phyloP scores from a whole-genome alignment of 2,329 filamentous ascomycete species.

The Colletotrichum costaricense region DNA sequence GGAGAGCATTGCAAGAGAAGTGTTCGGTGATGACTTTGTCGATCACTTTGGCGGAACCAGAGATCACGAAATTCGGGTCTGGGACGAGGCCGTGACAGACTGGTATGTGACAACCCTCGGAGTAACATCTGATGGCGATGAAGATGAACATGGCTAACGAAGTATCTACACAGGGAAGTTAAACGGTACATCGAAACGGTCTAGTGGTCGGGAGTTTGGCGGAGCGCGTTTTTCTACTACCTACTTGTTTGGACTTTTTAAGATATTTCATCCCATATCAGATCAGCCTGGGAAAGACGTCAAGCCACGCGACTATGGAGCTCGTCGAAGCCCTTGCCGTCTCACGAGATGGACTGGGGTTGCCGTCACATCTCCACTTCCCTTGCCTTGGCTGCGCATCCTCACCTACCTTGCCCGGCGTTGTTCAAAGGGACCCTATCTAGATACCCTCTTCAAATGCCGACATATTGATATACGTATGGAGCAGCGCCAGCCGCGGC shows the following conservation, averaged over 20 bases:
- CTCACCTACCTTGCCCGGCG: not conserved
- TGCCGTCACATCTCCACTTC: not conserved
- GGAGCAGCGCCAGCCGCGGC: not conserved
- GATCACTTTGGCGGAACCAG: conserved; percentile 94
- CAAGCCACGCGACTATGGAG: conserved; percentile 15
- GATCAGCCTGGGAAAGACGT: conserved; percentile 7
- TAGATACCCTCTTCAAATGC: conserved; percentile 33
- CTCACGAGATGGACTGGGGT: not conserved
- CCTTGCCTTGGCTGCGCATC: conserved; percentile 3
- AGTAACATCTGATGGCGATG: not conserved
- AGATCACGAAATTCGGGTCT: conserved; percentile 89
- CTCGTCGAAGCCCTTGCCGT: not conserved
- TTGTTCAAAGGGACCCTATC: conserved; percentile 4
- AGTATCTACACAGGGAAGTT: conserved; percentile 70
- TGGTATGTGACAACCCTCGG: conserved; percentile 71
- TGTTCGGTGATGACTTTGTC: conserved; percentile 95
- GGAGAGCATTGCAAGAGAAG: conserved; percentile 89
- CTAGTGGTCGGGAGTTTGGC: conserved; percentile 43
- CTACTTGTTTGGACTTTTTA: not conserved
- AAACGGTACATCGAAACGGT: conserved; percentile 84
- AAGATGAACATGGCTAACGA: not conserved
- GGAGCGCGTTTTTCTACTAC: not conserved
- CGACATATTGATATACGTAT: conserved; percentile 13
- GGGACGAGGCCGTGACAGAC: conserved; percentile 97
- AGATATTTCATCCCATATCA: not conserved